Evolutionary conservation across 2,329 filamentous ascomycete species (phyloP), one percentile per base, ranked within the genome.

Genomic region (Arthrobotrys musiformis): DNA sequence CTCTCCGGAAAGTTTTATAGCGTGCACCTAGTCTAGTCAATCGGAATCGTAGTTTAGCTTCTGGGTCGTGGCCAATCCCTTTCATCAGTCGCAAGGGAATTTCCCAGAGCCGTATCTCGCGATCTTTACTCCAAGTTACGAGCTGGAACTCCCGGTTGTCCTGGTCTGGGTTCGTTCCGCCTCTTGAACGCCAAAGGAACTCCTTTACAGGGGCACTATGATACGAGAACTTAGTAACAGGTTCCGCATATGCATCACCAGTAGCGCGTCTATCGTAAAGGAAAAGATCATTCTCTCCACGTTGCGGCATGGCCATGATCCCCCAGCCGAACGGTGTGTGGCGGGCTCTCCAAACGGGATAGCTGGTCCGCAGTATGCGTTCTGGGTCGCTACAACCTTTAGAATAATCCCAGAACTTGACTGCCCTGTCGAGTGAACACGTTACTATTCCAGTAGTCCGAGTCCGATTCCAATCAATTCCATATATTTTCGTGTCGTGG

Each of bases 401-500:
- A 1, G 85, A 86, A 80, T 93, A 93, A 82, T 97, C 92, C 94
- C 94, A 97, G 79, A 97, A 92, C 82, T 96, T 97, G 84, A 97
- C 94, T 44, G 91, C 96, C 82, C 91, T 93, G 82, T 97, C 94
- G 58, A 97, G 85, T 0, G 94, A 97, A 83, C 94, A 97, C 1
- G 94, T 97, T 4, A 93, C 89, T 61, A 97, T 86, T 37, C 89
- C 90, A 8, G 89, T 90, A 1, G 89, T 84, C 56, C 90, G 87
- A 11, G 91, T 91, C 62, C 94, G 89, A 82, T 96, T 96, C 94
- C 94, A 97, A 83, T 97, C 94, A 35, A 97, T 86, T 28, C 94
- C 94, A 82, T 97, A 97, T 75, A 97, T 97, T 84, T 97, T 97
- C 40, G 93, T 97, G 33, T 89, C 89, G 81, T 97, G 94, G 0